phyloP scores from a whole-genome alignment of 177 flowering plant species.

The Tripterygium wilfordii region DNA sequence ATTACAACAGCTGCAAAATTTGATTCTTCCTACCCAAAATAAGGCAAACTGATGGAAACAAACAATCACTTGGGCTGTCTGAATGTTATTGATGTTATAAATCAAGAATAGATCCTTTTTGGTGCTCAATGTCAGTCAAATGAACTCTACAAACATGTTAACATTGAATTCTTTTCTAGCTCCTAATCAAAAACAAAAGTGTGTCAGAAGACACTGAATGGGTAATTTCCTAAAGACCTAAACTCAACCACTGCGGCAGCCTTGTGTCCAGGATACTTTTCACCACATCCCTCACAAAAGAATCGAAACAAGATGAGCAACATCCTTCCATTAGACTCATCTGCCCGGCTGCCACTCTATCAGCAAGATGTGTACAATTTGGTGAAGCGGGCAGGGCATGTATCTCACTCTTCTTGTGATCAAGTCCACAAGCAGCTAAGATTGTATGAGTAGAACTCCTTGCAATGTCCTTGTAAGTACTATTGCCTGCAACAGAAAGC shows the following conservation, averaged over 20 bases:
- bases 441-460: conserved; percentile 51
- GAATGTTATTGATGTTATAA: neutral
- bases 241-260: conserved; percentile 22
- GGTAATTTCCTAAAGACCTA: conserved; percentile 21
- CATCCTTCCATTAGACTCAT: conserved; percentile 32
- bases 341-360: conserved; percentile 16
- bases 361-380: conserved; percentile 38
- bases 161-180: conserved; percentile 4
- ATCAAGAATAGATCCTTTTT: conserved; percentile 8
- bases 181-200: conserved; percentile 8
- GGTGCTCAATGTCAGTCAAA: conserved; percentile 8
- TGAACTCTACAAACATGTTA: conserved; percentile 13
- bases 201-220: conserved; percentile 3
- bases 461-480: conserved; percentile 40
- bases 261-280: conserved; percentile 32
- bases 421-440: conserved; percentile 58
- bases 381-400: conserved; percentile 29
- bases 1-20: no score
- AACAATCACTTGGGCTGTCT: conserved; percentile 1
- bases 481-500: conserved; percentile 26
- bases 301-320: conserved; percentile 54
- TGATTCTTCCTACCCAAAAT: no score
- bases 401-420: conserved; percentile 28
- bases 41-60: no score
- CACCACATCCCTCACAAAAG: conserved; percentile 40